These are phyloP conservation scores for Nidularia sp. DNA, from an alignment of 768 basidiomycete species.

Conservation along the genomic window DNA sequence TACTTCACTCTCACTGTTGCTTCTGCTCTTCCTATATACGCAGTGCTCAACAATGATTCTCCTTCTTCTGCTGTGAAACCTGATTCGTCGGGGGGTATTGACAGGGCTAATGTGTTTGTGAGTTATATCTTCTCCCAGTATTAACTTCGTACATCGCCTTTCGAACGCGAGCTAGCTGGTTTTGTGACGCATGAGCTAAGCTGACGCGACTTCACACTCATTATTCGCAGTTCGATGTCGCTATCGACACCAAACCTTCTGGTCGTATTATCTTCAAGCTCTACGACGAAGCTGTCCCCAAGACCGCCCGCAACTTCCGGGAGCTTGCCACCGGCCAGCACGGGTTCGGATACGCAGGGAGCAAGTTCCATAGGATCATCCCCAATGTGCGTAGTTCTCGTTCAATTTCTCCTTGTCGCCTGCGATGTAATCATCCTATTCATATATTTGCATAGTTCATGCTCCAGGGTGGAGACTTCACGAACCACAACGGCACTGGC, in stretches of 20 bases:
- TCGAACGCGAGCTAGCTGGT: no score
- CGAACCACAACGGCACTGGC: slow-evolving; percentile 68
- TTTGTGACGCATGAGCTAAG: no score
- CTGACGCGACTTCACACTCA: not conserved
- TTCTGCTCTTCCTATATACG: slow-evolving; percentile 21
- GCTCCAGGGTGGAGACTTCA: slow-evolving; percentile 89
- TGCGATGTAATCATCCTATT: not conserved
- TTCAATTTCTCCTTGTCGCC: not conserved
- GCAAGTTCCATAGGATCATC: slow-evolving; percentile 71
- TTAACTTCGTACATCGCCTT: not conserved
- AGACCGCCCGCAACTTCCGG: slow-evolving; percentile 78
- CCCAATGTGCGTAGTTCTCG: slow-evolving; percentile 41
- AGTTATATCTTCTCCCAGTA: slow-evolving; percentile 5
- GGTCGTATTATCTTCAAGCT: slow-evolving; percentile 83
- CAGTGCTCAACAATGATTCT: slow-evolving; percentile 22
- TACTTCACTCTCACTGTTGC: slow-evolving; percentile 25
- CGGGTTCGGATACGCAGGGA: slow-evolving; percentile 69
- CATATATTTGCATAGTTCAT: slow-evolving; percentile 49
- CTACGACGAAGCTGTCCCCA: slow-evolving; percentile 79
- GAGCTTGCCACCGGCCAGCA: slow-evolving; percentile 67
- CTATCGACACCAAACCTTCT: slow-evolving; percentile 52
- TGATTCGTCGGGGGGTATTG: slow-evolving; percentile 3
- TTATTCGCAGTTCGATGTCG: slow-evolving; percentile 52
- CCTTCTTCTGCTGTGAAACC: slow-evolving; percentile 4
- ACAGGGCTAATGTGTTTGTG: slow-evolving; percentile 36